Percentiles rank a stretch among this genome's conserved stretches.
Conservation (phyloP, 2,329 filamentous ascomycete genomes). For the Tolypocladium paradoxum region DNA sequence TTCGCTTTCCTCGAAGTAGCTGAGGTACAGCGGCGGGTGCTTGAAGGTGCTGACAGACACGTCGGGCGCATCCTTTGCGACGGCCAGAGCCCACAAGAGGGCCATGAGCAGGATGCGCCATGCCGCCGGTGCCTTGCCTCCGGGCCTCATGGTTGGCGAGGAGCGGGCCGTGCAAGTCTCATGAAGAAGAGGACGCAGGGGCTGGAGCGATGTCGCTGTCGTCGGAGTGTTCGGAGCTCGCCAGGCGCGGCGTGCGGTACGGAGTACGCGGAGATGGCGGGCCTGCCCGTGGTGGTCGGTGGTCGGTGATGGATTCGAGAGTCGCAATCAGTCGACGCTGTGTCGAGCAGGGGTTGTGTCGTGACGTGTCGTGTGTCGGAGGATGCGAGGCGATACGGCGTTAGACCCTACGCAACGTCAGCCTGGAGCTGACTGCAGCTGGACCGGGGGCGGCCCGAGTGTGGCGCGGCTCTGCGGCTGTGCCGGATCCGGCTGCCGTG, state of each 20-base stretch:
- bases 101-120: slow-evolving; percentile 37
- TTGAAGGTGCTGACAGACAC: slow-evolving; percentile 57
- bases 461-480: slow-evolving; percentile 9
- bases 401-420: too few species aligned
- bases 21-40: slow-evolving; percentile 55
- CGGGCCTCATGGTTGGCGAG: slow-evolving; percentile 40
- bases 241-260: background rate
- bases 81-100: slow-evolving; percentile 25
- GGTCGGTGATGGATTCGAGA: background rate
- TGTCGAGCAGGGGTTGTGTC: background rate
- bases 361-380: background rate
- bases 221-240: background rate
- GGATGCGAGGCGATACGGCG: too few species aligned
- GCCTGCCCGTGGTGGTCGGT: background rate
- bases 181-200: slow-evolving; percentile 25
- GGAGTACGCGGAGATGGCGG: background rate
- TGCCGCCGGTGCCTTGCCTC: slow-evolving; percentile 35
- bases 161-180: slow-evolving; percentile 22
- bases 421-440: slow-evolving; percentile 3
- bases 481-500: background rate
- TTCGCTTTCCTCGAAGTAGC: slow-evolving; percentile 88
- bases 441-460: background rate
- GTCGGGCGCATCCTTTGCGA: slow-evolving; percentile 54
- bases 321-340: background rate
- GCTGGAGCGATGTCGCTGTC: background rate